A percentile compares a stretch with the other conserved stretches of the same genome.
Evolutionary conservation across 1,284 basidiomycete genomes (phyloP).

Genomic region (Earliella scabrosa): DNA sequence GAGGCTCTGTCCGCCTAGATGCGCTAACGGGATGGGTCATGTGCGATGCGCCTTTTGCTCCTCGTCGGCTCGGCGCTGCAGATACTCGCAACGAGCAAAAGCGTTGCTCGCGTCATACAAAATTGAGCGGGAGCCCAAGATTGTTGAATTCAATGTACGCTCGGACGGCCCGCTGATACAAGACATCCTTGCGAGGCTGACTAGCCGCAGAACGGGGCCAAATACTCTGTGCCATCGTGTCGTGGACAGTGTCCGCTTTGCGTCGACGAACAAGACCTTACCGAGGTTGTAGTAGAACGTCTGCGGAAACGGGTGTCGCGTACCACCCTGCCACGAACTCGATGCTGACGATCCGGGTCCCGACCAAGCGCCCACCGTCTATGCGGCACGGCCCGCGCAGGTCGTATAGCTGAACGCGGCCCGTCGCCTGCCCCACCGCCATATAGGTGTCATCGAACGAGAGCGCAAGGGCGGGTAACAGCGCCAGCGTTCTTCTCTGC

Average conservation of each 20-base stretch:
- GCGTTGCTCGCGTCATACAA: conserved; percentile 66
- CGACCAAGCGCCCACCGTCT: conserved; percentile 92
- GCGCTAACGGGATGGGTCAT: too few species aligned
- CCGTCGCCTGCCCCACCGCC: conserved; percentile 86
- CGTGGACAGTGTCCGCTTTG: conserved; percentile 36
- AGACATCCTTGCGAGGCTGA: conserved; percentile 66
- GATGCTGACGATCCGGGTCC: conserved; percentile 86
- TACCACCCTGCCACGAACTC: conserved; percentile 94
- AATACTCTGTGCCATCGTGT: conserved; percentile 56
- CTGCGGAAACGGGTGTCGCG: conserved; percentile 92
- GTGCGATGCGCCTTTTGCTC: too few species aligned
- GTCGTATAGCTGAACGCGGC: conserved; percentile 89
- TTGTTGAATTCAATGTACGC: conserved; percentile 79
- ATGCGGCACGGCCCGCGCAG: conserved; percentile 77
- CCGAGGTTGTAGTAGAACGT: conserved; percentile 96
- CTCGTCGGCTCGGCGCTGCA: conserved; percentile 32
- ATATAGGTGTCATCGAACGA: conserved; percentile 95
- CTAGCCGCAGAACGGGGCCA: conserved; percentile 72
- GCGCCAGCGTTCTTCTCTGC: conserved; percentile 69
- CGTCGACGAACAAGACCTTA: conserved; percentile 92
- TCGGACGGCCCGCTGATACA: conserved; percentile 71
- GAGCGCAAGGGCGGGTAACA: conserved; percentile 89
- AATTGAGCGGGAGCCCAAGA: conserved; percentile 67
- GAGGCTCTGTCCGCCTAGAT: too few species aligned
- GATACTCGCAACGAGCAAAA: conserved; percentile 75